Conservation (phyloP, 208 protist species). For the Acanthamoeba lugdunensis region DNA sequence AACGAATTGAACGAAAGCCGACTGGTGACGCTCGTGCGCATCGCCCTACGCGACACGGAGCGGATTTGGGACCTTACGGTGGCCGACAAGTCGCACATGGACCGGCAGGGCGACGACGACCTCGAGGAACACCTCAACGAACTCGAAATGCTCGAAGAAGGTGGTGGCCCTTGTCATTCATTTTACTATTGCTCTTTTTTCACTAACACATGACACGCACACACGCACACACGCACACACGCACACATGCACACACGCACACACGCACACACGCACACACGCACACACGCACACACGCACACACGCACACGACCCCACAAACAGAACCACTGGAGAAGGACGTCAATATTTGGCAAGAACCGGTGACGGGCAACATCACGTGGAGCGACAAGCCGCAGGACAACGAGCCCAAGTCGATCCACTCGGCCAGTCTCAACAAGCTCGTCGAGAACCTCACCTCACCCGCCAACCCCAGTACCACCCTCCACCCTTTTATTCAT, state of each 20-base stretch:
- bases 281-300: not conserved
- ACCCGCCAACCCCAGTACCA: not conserved
- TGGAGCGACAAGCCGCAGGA: slow-evolving; percentile 28
- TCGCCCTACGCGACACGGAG: slow-evolving; percentile 31
- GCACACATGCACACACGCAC: too few species aligned
- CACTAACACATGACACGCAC: too few species aligned
- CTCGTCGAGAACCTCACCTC: slow-evolving; percentile 56
- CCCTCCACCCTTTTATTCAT: not conserved
- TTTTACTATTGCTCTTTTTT: too few species aligned
- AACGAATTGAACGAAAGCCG: not conserved
- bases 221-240: too few species aligned
- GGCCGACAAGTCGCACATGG: slow-evolving; percentile 48
- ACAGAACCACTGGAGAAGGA: slow-evolving; percentile 22
- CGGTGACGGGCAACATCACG: slow-evolving; percentile 17
- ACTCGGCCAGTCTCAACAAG: slow-evolving; percentile 63
- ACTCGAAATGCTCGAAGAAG: slow-evolving; percentile 62
- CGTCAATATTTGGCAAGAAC: slow-evolving; percentile 76
- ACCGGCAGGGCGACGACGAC: slow-evolving; percentile 29
- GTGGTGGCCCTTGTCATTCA: not conserved
- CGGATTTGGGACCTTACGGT: slow-evolving; percentile 40
- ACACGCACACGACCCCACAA: not conserved
- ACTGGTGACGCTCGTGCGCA: not conserved
- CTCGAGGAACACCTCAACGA: slow-evolving; percentile 59
- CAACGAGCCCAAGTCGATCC: slow-evolving; percentile 47
- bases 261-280: too few species aligned